Base-by-base conservation (phyloP, 306 rosid species). In the Datisca glomerata region DNA sequence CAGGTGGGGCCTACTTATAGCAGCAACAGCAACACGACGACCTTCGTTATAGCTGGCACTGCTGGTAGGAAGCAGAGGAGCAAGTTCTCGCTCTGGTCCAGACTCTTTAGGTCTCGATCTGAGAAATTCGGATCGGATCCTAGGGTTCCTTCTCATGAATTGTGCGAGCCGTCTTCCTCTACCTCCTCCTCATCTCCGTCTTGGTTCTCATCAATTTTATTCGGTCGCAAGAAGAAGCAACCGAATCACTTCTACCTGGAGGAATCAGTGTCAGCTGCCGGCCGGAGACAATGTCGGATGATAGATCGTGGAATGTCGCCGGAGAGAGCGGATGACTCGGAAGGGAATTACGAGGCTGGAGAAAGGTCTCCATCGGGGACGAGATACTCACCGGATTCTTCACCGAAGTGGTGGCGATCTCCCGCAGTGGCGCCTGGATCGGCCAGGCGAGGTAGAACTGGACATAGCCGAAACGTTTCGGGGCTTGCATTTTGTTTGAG, bases 221-320 rank as follows among this genome's bases (percentile, higher is more conserved):
- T 70, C 11, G 9, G 60, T 8, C 68, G 74, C 27, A 68, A 65
- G 55, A 56, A 39, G 27, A 64, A 52, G 53, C 49, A 39, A n/a
- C 48, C 62, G 49, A 56, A 57, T 32, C 49, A 21, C 1, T 10
- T 14, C 17, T 23, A 41, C 18, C 1, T 35, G 7, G 68, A 74
- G 15, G 59, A 53, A 6, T 18, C 73, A 0, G 4, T 29, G 13
- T 14, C 59, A 8, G 11, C 42, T n/a, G 24, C 12, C 4, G 35
- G 40, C 17, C 68, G 49, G 31, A 63, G 57, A 24, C 45, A 57
- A 1, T 33, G 65, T 18, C 71, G 55, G 11, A 45, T 21, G 9
- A 12, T 64, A n/a, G 83, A 76, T 65, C 86, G 96, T 2, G 97
- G 97, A 65, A 84, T 80, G 96, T 80, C 96, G 6, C 98, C 98